phyloP scores from a whole-genome alignment of 2,329 filamentous ascomycete species.

The Talaromyces rugulosus region DNA sequence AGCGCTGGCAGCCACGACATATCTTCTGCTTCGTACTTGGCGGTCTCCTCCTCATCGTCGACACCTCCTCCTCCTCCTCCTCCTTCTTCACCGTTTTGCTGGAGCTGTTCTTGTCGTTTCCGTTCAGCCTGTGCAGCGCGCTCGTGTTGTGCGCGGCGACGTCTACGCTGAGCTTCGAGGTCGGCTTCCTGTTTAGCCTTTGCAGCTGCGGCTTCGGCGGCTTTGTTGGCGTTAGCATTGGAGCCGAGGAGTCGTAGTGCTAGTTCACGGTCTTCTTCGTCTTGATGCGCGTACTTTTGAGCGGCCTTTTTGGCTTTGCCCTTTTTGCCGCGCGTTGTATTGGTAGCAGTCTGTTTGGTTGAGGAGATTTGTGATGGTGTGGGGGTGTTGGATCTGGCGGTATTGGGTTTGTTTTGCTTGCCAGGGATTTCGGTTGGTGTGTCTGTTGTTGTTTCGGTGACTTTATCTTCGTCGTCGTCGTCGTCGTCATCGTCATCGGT shows the following conservation, averaged over 20 bases:
- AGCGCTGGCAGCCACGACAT: conserved; percentile 60
- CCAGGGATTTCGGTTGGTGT: neutral
- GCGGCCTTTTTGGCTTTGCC: conserved; percentile 83
- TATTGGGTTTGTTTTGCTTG: neutral
- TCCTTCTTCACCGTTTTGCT: conserved; percentile 59
- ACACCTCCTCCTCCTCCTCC: conserved; percentile 48
- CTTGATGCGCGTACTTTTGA: conserved; percentile 86
- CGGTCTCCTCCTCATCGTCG: conserved; percentile 53
- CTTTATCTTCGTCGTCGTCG: neutral
- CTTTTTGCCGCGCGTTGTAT: conserved; percentile 62
- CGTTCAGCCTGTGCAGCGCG: conserved; percentile 60
- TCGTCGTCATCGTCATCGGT: conserved; percentile 26
- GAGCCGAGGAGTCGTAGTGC: conserved; percentile 86
- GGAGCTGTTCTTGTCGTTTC: conserved; percentile 67
- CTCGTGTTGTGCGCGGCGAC: conserved; percentile 75
- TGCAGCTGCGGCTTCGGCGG: conserved; percentile 54
- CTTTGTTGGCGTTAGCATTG: conserved; percentile 55
- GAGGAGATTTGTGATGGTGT: conserved; percentile 4
- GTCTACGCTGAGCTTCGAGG: conserved; percentile 65
- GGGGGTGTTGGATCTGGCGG: neutral
- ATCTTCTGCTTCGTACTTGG: conserved; percentile 45
- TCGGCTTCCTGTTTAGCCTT: conserved; percentile 70
- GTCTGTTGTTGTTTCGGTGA: conserved; percentile 3
- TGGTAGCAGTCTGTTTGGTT: conserved; percentile 10
- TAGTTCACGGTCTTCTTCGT: conserved; percentile 83